A percentile compares a stretch with the other conserved stretches of the same genome.
These are phyloP conservation scores for Coelastrella sp. DNA, from an alignment of 139 green algal genomes.

Conservation along the genomic window DNA sequence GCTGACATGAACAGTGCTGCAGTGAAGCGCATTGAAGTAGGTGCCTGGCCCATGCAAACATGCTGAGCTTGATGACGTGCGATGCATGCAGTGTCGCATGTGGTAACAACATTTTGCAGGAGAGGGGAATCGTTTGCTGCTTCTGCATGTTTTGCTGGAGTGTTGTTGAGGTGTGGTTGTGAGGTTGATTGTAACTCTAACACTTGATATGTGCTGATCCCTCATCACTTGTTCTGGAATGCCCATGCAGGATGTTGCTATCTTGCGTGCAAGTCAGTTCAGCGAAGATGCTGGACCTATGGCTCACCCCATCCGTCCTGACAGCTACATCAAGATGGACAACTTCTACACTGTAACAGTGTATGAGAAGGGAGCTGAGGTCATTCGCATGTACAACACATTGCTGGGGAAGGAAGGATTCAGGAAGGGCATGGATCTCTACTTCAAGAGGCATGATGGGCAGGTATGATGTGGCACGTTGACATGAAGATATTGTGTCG, in stretches of 20 bases:
- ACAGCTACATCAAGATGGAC: slow-evolving; percentile 99
- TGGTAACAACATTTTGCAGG: not conserved
- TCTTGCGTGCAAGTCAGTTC: slow-evolving; percentile 90
- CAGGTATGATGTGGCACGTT: slow-evolving; percentile 43
- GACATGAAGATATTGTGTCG: too few species aligned
- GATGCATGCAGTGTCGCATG: not conserved
- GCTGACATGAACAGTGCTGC: slow-evolving; percentile 93
- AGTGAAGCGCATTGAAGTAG: slow-evolving; percentile 93
- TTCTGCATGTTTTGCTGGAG: too few species aligned
- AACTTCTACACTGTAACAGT: slow-evolving; percentile 99
- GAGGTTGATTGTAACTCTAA: not conserved
- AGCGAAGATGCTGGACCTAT: slow-evolving; percentile 94
- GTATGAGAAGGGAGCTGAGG: slow-evolving; percentile 93
- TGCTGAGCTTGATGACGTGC: not conserved
- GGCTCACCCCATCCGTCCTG: slow-evolving; percentile 96
- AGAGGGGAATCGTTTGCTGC: too few species aligned
- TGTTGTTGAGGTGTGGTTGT: not conserved
- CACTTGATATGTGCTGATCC: not conserved
- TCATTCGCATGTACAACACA: slow-evolving; percentile 93
- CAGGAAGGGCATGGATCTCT: slow-evolving; percentile 97
- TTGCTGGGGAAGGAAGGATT: slow-evolving; percentile 96
- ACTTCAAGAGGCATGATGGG: slow-evolving; percentile 98
- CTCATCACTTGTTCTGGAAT: not conserved
- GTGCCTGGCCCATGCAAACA: not conserved
- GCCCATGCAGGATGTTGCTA: slow-evolving; percentile 66